Evolutionary conservation across 2,329 filamentous ascomycete genomes (phyloP).

Genomic region (Sporothrix inflata): DNA sequence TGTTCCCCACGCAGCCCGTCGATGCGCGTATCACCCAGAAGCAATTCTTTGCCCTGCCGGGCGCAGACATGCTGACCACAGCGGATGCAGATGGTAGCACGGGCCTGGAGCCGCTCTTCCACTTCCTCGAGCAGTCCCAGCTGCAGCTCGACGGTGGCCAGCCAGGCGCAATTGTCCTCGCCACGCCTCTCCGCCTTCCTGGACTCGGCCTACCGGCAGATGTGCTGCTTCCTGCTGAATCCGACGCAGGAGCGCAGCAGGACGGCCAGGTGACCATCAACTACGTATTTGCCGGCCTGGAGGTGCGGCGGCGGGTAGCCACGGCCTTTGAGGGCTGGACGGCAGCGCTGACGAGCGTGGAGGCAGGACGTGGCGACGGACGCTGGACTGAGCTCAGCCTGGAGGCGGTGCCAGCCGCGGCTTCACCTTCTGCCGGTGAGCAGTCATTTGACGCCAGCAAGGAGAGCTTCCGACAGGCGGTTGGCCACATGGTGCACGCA

Average conservation of each 20-base stretch:
- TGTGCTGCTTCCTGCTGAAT: conserved; percentile 28
- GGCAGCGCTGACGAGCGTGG: conserved; percentile 56
- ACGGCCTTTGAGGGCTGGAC: conserved; percentile 49
- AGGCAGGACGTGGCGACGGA: conserved; percentile 56
- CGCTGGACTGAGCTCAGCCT: conserved; percentile 56
- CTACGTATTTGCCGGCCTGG: conserved; percentile 55
- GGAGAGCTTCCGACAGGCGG: conserved; percentile 24
- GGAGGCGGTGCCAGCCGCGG: conserved; percentile 39
- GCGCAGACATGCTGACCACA: conserved; percentile 28
- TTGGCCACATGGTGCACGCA: conserved; percentile 28
- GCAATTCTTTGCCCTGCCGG: conserved; percentile 41
- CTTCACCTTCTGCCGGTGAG: not conserved
- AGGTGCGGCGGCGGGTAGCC: conserved; percentile 54
- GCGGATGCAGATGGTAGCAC: conserved; percentile 24
- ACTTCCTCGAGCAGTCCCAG: conserved; percentile 51
- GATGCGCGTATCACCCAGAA: conserved; percentile 54
- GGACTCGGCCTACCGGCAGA: conserved; percentile 36
- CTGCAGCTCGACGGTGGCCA: conserved; percentile 51
- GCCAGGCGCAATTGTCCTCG: conserved; percentile 48
- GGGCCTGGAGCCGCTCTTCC: conserved; percentile 40
- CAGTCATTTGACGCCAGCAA: not conserved
- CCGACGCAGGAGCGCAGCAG: not conserved
- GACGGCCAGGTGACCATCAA: conserved; percentile 33
- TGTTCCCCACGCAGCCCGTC: conserved; percentile 51
- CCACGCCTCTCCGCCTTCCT: conserved; percentile 44